phyloP scores from a whole-genome alignment of 2,329 filamentous ascomycete genomes.

The Xylariaceae sp. region DNA sequence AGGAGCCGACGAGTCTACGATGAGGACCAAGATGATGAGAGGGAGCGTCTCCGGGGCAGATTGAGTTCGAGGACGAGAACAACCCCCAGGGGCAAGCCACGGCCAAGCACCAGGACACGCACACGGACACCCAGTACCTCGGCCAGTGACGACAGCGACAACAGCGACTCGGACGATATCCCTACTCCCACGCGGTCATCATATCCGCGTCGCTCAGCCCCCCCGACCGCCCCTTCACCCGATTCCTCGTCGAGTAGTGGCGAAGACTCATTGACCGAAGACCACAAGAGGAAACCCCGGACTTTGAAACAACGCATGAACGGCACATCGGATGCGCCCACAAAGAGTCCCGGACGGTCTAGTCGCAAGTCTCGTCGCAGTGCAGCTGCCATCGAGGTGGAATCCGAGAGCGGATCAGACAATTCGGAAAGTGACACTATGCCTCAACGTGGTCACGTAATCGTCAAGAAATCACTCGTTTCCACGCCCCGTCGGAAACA shows the following conservation, averaged over 20 bases:
- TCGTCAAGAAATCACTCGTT: slow-evolving; percentile 18
- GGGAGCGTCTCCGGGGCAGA: slow-evolving; percentile 24
- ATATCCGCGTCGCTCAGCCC: slow-evolving; percentile 36
- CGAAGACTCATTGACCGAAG: slow-evolving; percentile 13
- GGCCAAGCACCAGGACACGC: slow-evolving; percentile 20
- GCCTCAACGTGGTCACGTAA: slow-evolving; percentile 10
- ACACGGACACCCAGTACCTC: too few species aligned
- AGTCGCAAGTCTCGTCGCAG: slow-evolving; percentile 12
- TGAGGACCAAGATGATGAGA: slow-evolving; percentile 24
- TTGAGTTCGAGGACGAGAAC: slow-evolving; percentile 23
- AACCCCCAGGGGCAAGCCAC: slow-evolving; percentile 17
- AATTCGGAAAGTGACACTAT: slow-evolving; percentile 13
- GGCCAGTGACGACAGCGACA: slow-evolving; percentile 10
- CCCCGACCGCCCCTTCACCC: slow-evolving; percentile 33
- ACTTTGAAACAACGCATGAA: slow-evolving; percentile 21
- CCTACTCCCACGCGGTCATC: slow-evolving; percentile 32
- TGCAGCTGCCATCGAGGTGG: slow-evolving; percentile 12
- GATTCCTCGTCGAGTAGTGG: slow-evolving; percentile 33
- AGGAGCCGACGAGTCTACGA: slow-evolving; percentile 23
- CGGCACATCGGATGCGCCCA: slow-evolving; percentile 16
- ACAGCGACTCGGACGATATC: slow-evolving; percentile 16
- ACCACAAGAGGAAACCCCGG: slow-evolving; percentile 12
- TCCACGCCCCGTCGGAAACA: slow-evolving; percentile 22
- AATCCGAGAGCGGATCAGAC: slow-evolving; percentile 15
- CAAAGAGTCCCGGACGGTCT: slow-evolving; percentile 11